Evolutionary conservation across 805 yeast species (phyloP).

Genomic region (Zygosaccharomyces gambellarensis): DNA sequence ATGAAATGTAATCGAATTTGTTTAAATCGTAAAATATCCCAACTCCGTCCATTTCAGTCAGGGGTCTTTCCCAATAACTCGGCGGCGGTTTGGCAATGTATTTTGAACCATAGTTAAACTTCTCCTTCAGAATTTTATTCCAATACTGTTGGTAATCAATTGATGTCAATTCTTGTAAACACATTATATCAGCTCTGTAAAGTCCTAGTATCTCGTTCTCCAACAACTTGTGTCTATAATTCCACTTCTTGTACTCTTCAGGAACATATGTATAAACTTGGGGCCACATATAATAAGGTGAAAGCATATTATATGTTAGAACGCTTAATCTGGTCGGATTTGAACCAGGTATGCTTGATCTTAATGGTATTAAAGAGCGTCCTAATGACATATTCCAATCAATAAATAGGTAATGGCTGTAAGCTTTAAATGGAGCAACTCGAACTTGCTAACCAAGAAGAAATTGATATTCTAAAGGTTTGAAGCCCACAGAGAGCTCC

Average conservation of each 20-base stretch:
- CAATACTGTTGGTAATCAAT: slow-evolving; percentile 40
- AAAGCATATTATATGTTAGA: slow-evolving; percentile 44
- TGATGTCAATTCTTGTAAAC: slow-evolving; percentile 51
- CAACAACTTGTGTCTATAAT: slow-evolving; percentile 42
- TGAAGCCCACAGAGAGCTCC: background rate
- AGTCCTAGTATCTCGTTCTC: slow-evolving; percentile 33
- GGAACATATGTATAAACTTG: slow-evolving; percentile 50
- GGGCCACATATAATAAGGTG: slow-evolving; percentile 57
- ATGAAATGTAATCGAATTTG: slow-evolving; percentile 41
- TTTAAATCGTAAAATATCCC: slow-evolving; percentile 48
- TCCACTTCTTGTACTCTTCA: slow-evolving; percentile 45
- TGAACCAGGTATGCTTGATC: slow-evolving; percentile 7
- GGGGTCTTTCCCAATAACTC: slow-evolving; percentile 45
- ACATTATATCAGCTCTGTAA: slow-evolving; percentile 52
- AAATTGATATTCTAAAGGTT: background rate
- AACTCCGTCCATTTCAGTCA: slow-evolving; percentile 55
- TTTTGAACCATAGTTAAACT: slow-evolving; percentile 42
- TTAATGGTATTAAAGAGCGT: slow-evolving; percentile 13
- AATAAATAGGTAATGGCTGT: background rate
- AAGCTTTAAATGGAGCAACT: background rate
- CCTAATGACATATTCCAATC: slow-evolving; percentile 6
- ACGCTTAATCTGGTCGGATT: slow-evolving; percentile 30
- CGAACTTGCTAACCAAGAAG: background rate
- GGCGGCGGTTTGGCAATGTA: slow-evolving; percentile 51
- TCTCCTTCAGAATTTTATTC: slow-evolving; percentile 31